Percentiles rank a stretch among this genome's conserved stretches.
These are phyloP conservation scores for Linderina pennispora DNA, from an alignment of 192 early-diverging fungal genomes.

Conservation along the genomic window DNA sequence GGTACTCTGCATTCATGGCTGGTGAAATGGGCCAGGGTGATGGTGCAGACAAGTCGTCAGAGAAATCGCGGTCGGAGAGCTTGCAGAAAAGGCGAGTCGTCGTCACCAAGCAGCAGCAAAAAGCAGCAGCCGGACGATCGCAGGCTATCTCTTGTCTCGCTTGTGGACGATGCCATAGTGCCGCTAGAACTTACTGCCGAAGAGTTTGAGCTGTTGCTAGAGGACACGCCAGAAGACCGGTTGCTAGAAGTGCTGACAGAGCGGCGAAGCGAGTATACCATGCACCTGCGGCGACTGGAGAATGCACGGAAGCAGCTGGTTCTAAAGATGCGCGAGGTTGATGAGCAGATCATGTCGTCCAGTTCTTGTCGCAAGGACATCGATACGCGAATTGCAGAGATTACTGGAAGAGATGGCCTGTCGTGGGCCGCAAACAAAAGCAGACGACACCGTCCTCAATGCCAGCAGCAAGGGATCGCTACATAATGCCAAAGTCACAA, in stretches of 20 bases:
- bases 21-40: too few species aligned
- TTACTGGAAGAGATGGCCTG: background rate
- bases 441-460: too few species aligned
- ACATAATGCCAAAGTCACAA: background rate
- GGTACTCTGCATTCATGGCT: slow-evolving; percentile 22
- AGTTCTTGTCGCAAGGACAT: slow-evolving; percentile 13
- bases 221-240: slow-evolving; percentile 4
- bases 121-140: background rate
- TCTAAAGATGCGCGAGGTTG: slow-evolving; percentile 9
- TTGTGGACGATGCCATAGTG: background rate
- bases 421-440: too few species aligned
- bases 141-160: background rate
- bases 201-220: slow-evolving; percentile 20
- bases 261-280: slow-evolving; percentile 25
- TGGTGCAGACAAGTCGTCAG: too few species aligned
- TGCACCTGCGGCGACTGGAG: slow-evolving; percentile 21
- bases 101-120: too few species aligned
- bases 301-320: slow-evolving; percentile 7
- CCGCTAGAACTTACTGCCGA: slow-evolving; percentile 8
- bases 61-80: too few species aligned
- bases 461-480: background rate
- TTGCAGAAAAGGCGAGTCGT: too few species aligned
- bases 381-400: slow-evolving; percentile 6
- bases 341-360: slow-evolving; percentile 12
- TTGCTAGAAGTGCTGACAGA: slow-evolving; percentile 8